Evolutionary conservation across 1,284 basidiomycete species (phyloP), one percentile per base, ranked within the genome.

Genomic region (Xerocomus amazonicus): DNA sequence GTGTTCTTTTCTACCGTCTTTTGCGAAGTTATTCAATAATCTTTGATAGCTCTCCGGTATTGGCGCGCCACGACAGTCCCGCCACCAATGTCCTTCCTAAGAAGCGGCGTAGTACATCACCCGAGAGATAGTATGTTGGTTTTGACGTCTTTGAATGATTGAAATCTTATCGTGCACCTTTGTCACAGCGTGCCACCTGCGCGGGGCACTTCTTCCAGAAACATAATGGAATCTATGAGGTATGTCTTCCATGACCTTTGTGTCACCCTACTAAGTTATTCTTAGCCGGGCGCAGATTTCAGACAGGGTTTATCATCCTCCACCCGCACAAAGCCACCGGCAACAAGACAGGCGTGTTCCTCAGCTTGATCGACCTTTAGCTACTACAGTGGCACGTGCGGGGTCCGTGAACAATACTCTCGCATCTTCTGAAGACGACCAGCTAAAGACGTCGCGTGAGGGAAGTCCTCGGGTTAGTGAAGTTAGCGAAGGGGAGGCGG

Each of bases 81-180:
- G 50, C 63, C 55, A 56, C 68, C 48, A 69, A 54, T 51, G 58
- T 62, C 28, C 48, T 66, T 23, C 67, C 64, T 35, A 67, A 55
- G 50, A 66, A 70, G 54, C 63, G 64, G 43, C 62, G 65, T 49
- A 66, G 64, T 17, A 60, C 67, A 37, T 69, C 64, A 28, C 68
- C 65, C 7, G 65, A 61, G 37, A 53, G 43, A 35, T 49, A 54
- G 64, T 66, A 61, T 45, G 65, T 54, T 45, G 38, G 19, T 28
- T 36, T 52, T 37, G n/a, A 17, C 14, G 12, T 52, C 26, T 51
- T 34, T 35, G 23, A 34, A 23, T n/a, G 32, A 34, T 37, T 43
- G 19, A 23, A 23, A 44, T 55, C 51, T 60, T 51, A 55, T 56
- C 52, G 39, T 44, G 29, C 33, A 16, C 37, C 23, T 17, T 36